A percentile compares a stretch with the other conserved stretches of the same genome.
phyloP scores from a whole-genome alignment of 202 grass and related monocot genomes.

The Cymbopogon flexuosus region DNA sequence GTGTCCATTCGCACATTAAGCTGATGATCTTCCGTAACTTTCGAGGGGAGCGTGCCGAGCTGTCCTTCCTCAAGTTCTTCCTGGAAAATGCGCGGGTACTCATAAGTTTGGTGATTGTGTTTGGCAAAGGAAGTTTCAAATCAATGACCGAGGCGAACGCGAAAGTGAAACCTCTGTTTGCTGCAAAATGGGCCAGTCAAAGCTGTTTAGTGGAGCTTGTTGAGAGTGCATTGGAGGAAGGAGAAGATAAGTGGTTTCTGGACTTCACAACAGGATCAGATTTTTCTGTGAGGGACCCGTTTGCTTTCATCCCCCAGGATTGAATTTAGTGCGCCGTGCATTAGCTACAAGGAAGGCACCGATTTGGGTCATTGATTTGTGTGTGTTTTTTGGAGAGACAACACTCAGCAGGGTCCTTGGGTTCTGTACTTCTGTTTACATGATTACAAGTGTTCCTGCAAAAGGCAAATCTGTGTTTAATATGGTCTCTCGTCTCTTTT shows the following conservation, averaged over 20 bases:
- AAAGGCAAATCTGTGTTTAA: not conserved
- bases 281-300: not conserved
- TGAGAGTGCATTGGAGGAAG: not conserved
- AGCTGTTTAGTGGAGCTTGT: not conserved
- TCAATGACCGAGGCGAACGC: not conserved
- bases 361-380: not conserved
- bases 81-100: not conserved
- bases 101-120: not conserved
- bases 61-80: not conserved
- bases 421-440: not conserved
- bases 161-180: not conserved
- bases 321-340: conserved; percentile 14
- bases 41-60: not conserved
- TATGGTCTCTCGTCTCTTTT: not conserved
- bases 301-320: not conserved
- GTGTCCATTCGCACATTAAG: not conserved
- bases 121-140: not conserved
- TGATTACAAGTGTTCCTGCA: not conserved
- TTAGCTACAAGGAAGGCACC: conserved; percentile 1
- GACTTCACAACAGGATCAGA: not conserved
- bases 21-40: not conserved
- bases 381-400: not conserved
- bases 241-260: not conserved
- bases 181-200: not conserved
- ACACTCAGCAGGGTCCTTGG: not conserved